Percentiles rank a stretch among this genome's conserved stretches.
phyloP scores from a whole-genome alignment of 768 basidiomycete genomes.

The Phaeolepiota aurea region DNA sequence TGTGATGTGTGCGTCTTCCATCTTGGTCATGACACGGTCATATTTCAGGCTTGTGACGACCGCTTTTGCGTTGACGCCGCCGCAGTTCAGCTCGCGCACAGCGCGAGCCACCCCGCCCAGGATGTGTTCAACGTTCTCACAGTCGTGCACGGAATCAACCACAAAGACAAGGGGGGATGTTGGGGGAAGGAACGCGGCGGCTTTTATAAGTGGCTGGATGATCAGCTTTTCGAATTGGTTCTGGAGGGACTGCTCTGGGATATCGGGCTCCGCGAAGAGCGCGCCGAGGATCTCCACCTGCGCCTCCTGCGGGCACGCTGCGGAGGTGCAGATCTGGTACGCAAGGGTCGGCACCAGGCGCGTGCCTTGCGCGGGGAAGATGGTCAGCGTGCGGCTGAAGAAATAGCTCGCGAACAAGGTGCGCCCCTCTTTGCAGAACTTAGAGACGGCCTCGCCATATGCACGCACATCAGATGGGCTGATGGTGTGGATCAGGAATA shows the following conservation, averaged over 20 bases:
- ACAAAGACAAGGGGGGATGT: conserved; percentile 2
- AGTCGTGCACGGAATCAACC: conserved; percentile 6
- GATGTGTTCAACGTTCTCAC: conserved; percentile 3
- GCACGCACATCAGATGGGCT: conserved; percentile 2
- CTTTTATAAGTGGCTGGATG: conserved; percentile 2
- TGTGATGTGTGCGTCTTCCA: neutral
- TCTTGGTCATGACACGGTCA: neutral
- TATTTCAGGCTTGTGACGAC: neutral
- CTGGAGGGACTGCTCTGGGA: conserved; percentile 4
- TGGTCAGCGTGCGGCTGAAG: conserved; percentile 2
- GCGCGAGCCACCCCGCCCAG: conserved; percentile 1
- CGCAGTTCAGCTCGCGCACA: neutral
- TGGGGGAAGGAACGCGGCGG: conserved; percentile 1
- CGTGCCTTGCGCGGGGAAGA: conserved; percentile 4
- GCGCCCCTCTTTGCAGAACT: conserved; percentile 3
- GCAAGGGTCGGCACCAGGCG: conserved; percentile 6
- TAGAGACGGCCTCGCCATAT: conserved; percentile 6
- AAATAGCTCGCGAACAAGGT: conserved; percentile 5
- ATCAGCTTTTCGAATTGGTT: conserved; percentile 8
- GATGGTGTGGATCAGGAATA: conserved; percentile 5
- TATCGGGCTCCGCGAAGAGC: conserved; percentile 5
- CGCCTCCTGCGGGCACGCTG: conserved; percentile 4
- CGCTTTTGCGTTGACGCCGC: neutral
- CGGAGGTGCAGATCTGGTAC: conserved; percentile 7
- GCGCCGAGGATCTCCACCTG: conserved; percentile 6